phyloP scores from a whole-genome alignment of 2,329 filamentous ascomycete genomes.

The Phaeomoniella chlamydospora region DNA sequence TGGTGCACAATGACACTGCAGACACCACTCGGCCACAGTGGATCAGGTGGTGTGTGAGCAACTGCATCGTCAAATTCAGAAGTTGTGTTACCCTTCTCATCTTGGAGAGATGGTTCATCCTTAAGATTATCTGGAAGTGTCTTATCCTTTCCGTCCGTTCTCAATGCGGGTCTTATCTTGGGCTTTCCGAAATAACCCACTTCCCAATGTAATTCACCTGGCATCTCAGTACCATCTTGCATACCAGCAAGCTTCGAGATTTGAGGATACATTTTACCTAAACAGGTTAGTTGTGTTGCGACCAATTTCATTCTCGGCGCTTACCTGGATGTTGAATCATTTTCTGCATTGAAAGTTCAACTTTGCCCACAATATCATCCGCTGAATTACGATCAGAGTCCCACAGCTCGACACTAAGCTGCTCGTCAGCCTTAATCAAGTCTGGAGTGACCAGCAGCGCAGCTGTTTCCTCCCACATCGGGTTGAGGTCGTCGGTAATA shows the following conservation, averaged over 20 bases:
- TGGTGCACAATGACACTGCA: constrained; percentile 81
- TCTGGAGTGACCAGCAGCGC: constrained; percentile 78
- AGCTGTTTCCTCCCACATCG: constrained; percentile 78
- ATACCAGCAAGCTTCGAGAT: constrained; percentile 70
- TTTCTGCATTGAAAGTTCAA: constrained; percentile 86
- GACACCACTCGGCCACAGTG: constrained; percentile 87
- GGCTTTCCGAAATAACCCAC: constrained; percentile 92
- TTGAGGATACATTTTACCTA: constrained; percentile 68
- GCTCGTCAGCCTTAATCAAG: constrained; percentile 84
- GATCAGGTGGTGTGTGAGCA: constrained; percentile 79
- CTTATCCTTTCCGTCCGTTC: constrained; percentile 74
- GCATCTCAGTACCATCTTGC: constrained; percentile 76
- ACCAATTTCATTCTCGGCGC: background rate
- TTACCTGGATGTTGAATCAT: constrained; percentile 78
- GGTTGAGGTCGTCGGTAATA: constrained; percentile 87
- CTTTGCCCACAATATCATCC: constrained; percentile 88
- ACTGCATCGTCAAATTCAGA: constrained; percentile 69
- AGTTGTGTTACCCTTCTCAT: constrained; percentile 69
- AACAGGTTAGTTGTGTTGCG: background rate
- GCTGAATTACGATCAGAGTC: constrained; percentile 86
- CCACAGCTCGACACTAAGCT: constrained; percentile 88
- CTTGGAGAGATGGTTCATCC: constrained; percentile 64
- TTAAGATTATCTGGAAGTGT: constrained; percentile 60
- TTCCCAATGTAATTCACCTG: constrained; percentile 88
- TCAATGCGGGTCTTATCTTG: constrained; percentile 67